A percentile compares a stretch with the other conserved stretches of the same genome.
Evolutionary conservation across 2,329 filamentous ascomycete species (phyloP).

Genomic region (Neonectria punicea): DNA sequence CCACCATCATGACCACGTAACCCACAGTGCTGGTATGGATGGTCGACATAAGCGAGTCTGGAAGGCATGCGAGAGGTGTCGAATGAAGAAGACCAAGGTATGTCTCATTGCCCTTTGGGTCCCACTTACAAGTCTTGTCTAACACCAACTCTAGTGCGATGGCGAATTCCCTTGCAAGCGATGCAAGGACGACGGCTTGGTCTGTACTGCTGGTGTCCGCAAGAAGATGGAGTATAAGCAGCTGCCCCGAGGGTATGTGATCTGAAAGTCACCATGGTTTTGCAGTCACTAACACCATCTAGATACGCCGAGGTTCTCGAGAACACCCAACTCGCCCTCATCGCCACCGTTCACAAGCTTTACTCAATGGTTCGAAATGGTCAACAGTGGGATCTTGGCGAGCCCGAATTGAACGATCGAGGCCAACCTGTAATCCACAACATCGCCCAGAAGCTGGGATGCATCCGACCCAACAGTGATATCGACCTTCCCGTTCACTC

Average conservation of each 20-base stretch:
- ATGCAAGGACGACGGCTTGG: slow-evolving; percentile 72
- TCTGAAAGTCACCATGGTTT: background rate
- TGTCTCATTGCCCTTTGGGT: slow-evolving; percentile 11
- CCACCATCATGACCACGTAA: slow-evolving; percentile 52
- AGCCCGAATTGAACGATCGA: slow-evolving; percentile 71
- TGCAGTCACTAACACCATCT: slow-evolving; percentile 34
- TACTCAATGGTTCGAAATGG: slow-evolving; percentile 70
- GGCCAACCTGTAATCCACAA: slow-evolving; percentile 73
- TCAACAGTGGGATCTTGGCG: slow-evolving; percentile 70
- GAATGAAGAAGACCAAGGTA: slow-evolving; percentile 78
- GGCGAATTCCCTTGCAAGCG: slow-evolving; percentile 74
- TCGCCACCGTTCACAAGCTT: slow-evolving; percentile 73
- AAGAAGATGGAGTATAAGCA: slow-evolving; percentile 78
- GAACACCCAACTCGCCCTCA: slow-evolving; percentile 72
- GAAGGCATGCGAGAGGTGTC: slow-evolving; percentile 74
- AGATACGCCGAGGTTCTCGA: slow-evolving; percentile 74
- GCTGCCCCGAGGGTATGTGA: slow-evolving; percentile 67
- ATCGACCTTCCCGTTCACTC: slow-evolving; percentile 67
- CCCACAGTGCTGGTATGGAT: slow-evolving; percentile 55
- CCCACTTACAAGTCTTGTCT: slow-evolving; percentile 28
- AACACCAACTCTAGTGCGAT: slow-evolving; percentile 60
- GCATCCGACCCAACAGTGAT: slow-evolving; percentile 71
- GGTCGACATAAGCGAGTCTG: slow-evolving; percentile 72
- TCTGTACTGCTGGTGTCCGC: slow-evolving; percentile 70
- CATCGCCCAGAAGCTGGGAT: slow-evolving; percentile 71